Evolutionary conservation across 768 basidiomycete genomes (phyloP), one percentile per base, ranked within the genome.

Genomic region (Pleurotus djamor): DNA sequence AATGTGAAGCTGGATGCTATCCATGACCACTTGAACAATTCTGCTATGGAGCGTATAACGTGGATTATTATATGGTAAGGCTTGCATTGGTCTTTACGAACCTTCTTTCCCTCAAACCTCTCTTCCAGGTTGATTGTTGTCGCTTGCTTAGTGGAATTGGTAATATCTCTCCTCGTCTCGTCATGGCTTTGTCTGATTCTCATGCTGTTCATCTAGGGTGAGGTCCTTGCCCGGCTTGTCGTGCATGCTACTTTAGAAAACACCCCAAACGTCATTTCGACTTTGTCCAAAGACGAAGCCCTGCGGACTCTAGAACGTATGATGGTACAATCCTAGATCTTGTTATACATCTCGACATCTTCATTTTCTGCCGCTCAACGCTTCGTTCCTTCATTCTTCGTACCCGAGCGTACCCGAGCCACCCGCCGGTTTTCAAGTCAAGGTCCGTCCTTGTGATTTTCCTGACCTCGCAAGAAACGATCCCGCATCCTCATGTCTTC

Each of bases 21-120:
- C 63, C 95, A 97, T 65, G 93, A 96, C 64, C 94, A 96, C 67
- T 72, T 97, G 55, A 96, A 96, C 66, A 90, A 91, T 62, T 85
- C 81, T 50, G 92, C 91, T 9, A 96, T 95, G 90, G 89, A 91
- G 60, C 82, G 93, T 28, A 94, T 96, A 66, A 97, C 95, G 48
- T 78, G 72, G 77, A 75, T 77, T 33, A 69, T 77, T 52, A 81
- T 80, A 58, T 82, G 81, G 71, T 81, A 67, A 43, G 72, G 3
- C 21, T 28, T 28, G 3, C 21, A 3, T 28, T 28, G 21, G 21
- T 28, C 21, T 28, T 28, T 3, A 28, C 21, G 3, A 28, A 3
- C 21, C 21, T 28, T 28, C 21, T 28, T 28, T 28, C 21, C 21
- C 21, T 28, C 3, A 28, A 3, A 28, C 21, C 2, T 28, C 21